These are phyloP conservation scores for Luffa acutangula DNA, from an alignment of 306 rosid species.

Conservation along the genomic window DNA sequence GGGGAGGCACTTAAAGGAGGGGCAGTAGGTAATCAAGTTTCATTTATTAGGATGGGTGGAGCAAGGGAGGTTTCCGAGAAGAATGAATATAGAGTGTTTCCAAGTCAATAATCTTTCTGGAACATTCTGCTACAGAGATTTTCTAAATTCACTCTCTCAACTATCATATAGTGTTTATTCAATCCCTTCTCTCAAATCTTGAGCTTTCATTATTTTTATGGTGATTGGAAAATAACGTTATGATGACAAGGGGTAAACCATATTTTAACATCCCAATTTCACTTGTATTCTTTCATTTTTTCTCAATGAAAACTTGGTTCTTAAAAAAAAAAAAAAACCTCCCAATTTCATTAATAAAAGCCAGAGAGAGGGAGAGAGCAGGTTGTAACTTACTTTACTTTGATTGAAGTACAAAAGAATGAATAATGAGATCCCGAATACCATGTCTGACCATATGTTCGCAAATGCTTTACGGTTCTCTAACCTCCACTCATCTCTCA, in stretches of 20 bases:
- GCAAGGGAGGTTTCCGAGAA: background rate
- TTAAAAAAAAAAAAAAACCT: background rate
- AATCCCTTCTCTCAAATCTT: background rate
- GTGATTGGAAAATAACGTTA: background rate
- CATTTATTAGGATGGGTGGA: background rate
- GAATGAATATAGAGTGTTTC: background rate
- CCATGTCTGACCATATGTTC: slow-evolving; percentile 89
- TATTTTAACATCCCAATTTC: slow-evolving; percentile 6
- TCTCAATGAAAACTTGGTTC: too few relatives aligned
- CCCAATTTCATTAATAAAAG: slow-evolving; percentile 8
- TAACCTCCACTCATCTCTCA: slow-evolving; percentile 87
- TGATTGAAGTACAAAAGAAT: slow-evolving; percentile 82
- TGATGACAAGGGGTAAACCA: background rate
- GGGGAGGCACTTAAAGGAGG: background rate
- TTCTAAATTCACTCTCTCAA: background rate
- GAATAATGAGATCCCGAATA: slow-evolving; percentile 77
- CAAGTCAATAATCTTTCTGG: background rate
- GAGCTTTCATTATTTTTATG: background rate
- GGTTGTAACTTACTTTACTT: slow-evolving; percentile 54
- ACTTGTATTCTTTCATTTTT: background rate
- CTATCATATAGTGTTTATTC: background rate
- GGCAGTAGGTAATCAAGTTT: background rate
- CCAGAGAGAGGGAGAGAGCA: slow-evolving; percentile 5
- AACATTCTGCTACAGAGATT: background rate
- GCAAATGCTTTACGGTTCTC: slow-evolving; percentile 92